Evolutionary conservation across 139 green algal species (phyloP).

Genomic region (Chlorella sp.): DNA sequence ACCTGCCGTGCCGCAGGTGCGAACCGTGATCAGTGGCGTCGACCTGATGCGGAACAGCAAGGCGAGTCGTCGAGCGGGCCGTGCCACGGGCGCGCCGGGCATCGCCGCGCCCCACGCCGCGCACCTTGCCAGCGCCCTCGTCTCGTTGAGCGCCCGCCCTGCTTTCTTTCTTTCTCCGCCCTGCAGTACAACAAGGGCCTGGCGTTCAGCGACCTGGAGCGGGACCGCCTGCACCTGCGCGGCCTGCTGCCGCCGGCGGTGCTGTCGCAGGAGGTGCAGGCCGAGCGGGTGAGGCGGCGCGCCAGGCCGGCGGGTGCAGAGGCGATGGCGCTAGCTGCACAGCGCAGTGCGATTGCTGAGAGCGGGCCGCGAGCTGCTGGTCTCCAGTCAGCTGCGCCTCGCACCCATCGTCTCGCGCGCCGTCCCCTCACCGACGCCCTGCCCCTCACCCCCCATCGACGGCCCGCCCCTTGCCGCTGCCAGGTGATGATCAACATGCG

Average conservation of each 20-base stretch:
- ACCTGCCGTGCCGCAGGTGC: conserved; percentile 8
- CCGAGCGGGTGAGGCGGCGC: conserved; percentile 22
- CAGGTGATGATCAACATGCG: too few species aligned
- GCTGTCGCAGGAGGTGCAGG: conserved; percentile 78
- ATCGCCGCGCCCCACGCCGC: too few species aligned
- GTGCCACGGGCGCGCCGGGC: too few species aligned
- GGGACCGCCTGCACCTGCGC: conserved; percentile 82
- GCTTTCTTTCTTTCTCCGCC: not conserved
- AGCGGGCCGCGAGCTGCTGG: too few species aligned
- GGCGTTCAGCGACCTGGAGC: conserved; percentile 81
- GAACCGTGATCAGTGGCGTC: conserved; percentile 76
- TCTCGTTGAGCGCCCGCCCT: not conserved
- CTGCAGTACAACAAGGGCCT: conserved; percentile 88
- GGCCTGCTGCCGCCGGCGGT: conserved; percentile 87
- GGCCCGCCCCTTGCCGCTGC: too few species aligned
- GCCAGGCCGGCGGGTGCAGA: too few species aligned
- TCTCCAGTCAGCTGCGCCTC: too few species aligned
- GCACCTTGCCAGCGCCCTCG: not conserved
- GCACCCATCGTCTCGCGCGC: too few species aligned
- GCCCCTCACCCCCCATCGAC: too few species aligned
- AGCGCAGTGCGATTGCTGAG: too few species aligned
- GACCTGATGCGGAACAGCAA: conserved; percentile 79
- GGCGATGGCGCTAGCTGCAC: too few species aligned
- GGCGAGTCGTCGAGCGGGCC: not conserved
- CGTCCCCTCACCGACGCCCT: too few species aligned